Percentiles rank a stretch among this genome's conserved stretches.
Conservation (phyloP, 257 asterid genomes). For the Nicotiana paniculata region DNA sequence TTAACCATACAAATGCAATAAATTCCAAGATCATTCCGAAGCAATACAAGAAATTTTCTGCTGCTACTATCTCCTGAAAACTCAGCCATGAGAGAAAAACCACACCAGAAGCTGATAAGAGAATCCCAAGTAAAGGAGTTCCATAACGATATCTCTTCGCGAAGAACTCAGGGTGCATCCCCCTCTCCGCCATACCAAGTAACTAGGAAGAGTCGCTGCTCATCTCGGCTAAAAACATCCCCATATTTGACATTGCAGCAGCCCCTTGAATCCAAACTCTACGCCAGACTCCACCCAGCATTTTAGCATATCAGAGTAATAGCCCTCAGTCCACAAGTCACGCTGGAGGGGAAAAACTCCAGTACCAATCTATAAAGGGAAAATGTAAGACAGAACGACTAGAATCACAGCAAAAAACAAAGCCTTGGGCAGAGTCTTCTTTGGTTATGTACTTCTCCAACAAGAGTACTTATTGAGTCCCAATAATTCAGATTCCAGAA, state of each 20-base stretch:
- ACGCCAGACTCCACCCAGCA: slow-evolving; percentile 6
- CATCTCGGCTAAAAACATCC: slow-evolving; percentile 11
- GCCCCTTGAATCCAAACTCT: slow-evolving; percentile 13
- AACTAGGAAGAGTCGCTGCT: slow-evolving; percentile 7
- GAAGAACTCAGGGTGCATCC: slow-evolving; percentile 7
- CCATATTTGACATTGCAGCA: slow-evolving; percentile 5
- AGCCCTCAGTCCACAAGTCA: slow-evolving; percentile 5
- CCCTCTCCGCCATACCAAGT: slow-evolving; percentile 11
- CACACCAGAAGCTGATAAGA: slow-evolving; percentile 4
- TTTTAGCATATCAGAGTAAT: background rate
- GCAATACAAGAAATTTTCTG: slow-evolving; percentile 12
- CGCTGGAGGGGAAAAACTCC: slow-evolving; percentile 4
- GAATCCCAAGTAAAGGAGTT: slow-evolving; percentile 9
- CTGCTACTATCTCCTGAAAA: slow-evolving; percentile 11
- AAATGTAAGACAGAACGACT: slow-evolving; percentile 5
- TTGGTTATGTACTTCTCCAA: slow-evolving; percentile 7
- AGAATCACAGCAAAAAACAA: slow-evolving; percentile 3
- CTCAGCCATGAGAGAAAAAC: slow-evolving; percentile 6
- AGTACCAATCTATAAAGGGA: background rate
- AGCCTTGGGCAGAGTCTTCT: slow-evolving; percentile 8
- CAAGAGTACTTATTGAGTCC: slow-evolving; percentile 9
- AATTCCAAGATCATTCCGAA: slow-evolving; percentile 8
- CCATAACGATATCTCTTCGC: background rate
- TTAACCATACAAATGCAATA: slow-evolving; percentile 9
- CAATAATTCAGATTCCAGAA: slow-evolving; percentile 7